Evolutionary conservation across 2,329 filamentous ascomycete genomes (phyloP).

Genomic region (Aspergillus melleus): DNA sequence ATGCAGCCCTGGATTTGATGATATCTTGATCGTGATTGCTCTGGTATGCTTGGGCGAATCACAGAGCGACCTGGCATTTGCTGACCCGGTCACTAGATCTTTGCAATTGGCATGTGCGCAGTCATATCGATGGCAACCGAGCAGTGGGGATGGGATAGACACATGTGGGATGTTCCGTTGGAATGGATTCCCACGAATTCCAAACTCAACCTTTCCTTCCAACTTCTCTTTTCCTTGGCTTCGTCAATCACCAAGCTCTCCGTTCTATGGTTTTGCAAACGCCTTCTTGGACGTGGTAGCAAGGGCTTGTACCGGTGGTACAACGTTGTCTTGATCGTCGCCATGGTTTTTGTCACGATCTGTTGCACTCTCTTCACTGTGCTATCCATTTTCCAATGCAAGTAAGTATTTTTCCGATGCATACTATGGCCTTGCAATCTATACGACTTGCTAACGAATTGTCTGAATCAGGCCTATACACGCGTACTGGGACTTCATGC

Average conservation of each 20-base stretch:
- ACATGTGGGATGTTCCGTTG: conserved; percentile 43
- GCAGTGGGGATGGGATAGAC: conserved; percentile 39
- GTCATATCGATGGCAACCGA: conserved; percentile 34
- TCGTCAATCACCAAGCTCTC: conserved; percentile 40
- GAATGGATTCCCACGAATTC: conserved; percentile 29
- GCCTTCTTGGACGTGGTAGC: conserved; percentile 29
- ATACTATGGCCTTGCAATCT: conserved; percentile 6
- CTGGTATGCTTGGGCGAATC: conserved; percentile 31
- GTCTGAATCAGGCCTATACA: conserved; percentile 27
- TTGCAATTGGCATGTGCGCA: conserved; percentile 37
- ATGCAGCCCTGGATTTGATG: conserved; percentile 49
- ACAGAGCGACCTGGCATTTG: not conserved
- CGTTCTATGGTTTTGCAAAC: conserved; percentile 39
- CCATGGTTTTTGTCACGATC: conserved; percentile 34
- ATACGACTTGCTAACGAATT: not conserved
- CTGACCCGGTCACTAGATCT: conserved; percentile 23
- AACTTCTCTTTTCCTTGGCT: conserved; percentile 39
- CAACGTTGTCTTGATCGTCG: conserved; percentile 21
- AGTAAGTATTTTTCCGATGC: conserved; percentile 24
- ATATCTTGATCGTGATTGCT: conserved; percentile 46
- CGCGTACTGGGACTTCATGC: conserved; percentile 34
- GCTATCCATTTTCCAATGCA: conserved; percentile 40
- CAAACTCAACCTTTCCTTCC: conserved; percentile 38
- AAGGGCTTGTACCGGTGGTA: conserved; percentile 28
- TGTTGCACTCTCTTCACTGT: conserved; percentile 33